phyloP scores from a whole-genome alignment of 768 basidiomycete genomes.

The Russula griseocarnosa region DNA sequence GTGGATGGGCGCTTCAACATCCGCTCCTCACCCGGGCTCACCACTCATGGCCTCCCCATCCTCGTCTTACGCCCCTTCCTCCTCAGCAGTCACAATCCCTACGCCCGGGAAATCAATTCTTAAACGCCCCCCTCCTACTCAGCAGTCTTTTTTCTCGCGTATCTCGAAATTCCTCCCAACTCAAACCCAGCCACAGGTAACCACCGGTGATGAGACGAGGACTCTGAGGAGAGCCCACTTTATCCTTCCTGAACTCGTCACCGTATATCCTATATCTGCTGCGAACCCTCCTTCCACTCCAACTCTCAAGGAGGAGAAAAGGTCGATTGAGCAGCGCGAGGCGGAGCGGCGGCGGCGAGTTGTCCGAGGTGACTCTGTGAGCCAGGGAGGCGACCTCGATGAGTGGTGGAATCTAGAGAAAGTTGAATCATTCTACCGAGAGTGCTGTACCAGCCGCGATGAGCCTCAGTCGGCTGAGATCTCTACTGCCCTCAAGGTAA shows the following conservation, averaged over 20 bases:
- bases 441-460: conserved; percentile 76
- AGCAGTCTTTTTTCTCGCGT: conserved; percentile 66
- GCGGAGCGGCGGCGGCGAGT: conserved; percentile 61
- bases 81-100: conserved; percentile 76
- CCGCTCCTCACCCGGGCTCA: conserved; percentile 1
- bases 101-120: conserved; percentile 79
- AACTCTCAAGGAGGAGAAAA: conserved; percentile 74
- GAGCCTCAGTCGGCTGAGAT: conserved; percentile 64
- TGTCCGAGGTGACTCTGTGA: conserved; percentile 51
- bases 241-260: conserved; percentile 78
- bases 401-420: conserved; percentile 85
- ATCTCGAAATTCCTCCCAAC: conserved; percentile 71
- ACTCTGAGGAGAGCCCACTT: conserved; percentile 88
- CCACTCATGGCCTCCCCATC: conserved; percentile 34
- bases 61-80: conserved; percentile 64
- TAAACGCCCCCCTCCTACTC: conserved; percentile 67
- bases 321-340: conserved; percentile 73
- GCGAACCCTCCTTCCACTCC: conserved; percentile 79
- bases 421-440: conserved; percentile 81
- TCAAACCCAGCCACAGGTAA: conserved; percentile 35
- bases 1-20: conserved; percentile 15
- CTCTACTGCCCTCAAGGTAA: conserved; percentile 66
- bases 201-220: conserved; percentile 44
- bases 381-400: conserved; percentile 35
- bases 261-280: conserved; percentile 87